Percentiles rank a stretch among this genome's conserved stretches.
phyloP scores from a whole-genome alignment of 352 stramenopile species.

The Plasmopara muralis region DNA sequence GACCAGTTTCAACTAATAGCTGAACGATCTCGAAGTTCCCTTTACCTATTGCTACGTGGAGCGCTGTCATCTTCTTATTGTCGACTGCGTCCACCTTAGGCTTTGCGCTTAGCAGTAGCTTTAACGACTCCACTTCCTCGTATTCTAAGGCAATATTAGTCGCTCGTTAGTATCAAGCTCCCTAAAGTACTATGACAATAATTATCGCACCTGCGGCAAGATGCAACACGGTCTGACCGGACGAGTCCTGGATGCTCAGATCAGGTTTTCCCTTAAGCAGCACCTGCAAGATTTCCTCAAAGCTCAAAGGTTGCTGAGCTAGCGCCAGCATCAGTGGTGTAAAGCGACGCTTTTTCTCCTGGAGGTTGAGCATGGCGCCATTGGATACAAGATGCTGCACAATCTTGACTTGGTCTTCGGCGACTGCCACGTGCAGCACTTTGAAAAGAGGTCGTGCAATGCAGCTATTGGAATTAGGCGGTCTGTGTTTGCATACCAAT shows the following conservation, averaged over 20 bases:
- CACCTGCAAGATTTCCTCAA: constrained; percentile 55
- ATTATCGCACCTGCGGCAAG: constrained; percentile 38
- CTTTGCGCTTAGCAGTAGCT: constrained; percentile 54
- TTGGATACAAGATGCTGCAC: constrained; percentile 63
- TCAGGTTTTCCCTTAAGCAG: constrained; percentile 70
- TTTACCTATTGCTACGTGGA: constrained; percentile 60
- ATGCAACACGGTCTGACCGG: constrained; percentile 58
- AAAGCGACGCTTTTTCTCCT: constrained; percentile 74
- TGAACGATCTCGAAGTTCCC: constrained; percentile 53
- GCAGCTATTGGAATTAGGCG: no score
- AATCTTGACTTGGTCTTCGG: constrained; percentile 65
- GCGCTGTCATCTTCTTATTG: constrained; percentile 68
- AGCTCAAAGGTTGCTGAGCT: constrained; percentile 57
- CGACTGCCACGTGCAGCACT: constrained; percentile 68
- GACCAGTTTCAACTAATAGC: constrained; percentile 53
- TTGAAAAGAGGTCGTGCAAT: neutral
- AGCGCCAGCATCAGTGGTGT: constrained; percentile 71
- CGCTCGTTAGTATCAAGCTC: neutral
- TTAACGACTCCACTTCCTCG: constrained; percentile 47
- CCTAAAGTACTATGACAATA: neutral
- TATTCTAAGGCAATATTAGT: constrained; percentile 35
- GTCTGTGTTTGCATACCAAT: neutral
- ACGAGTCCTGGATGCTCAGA: constrained; percentile 51
- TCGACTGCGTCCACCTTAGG: constrained; percentile 56
- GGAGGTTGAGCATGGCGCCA: constrained; percentile 58